Evolutionary conservation across 306 rosid genomes (phyloP).

Genomic region (Comarum palustre): DNA sequence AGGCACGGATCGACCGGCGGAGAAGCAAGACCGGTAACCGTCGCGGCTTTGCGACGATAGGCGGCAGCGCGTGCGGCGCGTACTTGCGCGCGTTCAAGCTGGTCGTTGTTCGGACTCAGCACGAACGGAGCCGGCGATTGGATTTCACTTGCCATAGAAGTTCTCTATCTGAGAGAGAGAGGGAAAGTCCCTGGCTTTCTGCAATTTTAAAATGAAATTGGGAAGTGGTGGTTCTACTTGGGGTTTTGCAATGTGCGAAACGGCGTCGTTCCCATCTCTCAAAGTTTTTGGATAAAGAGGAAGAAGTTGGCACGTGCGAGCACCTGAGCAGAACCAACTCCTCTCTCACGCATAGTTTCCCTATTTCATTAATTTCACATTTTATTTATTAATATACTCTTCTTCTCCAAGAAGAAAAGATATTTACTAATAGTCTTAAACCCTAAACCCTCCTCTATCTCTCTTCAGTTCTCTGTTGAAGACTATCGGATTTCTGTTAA

Average conservation of each 20-base stretch:
- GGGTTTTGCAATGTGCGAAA: not conserved
- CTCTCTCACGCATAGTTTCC: too few relatives aligned
- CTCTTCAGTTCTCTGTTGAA: not conserved
- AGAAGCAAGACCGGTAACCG: not conserved
- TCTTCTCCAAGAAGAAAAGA: too few relatives aligned
- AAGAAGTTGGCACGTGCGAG: too few relatives aligned
- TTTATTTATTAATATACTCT: too few relatives aligned
- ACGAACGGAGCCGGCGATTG: constrained; percentile 69
- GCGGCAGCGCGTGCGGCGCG: constrained; percentile 90
- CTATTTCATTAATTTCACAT: too few relatives aligned
- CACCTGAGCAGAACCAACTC: too few relatives aligned
- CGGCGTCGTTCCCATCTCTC: too few relatives aligned
- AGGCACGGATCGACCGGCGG: constrained; percentile 42
- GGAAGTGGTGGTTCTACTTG: not conserved
- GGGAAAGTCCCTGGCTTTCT: not conserved
- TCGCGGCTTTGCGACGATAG: constrained; percentile 28
- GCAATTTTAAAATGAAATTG: not conserved
- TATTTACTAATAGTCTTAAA: not conserved
- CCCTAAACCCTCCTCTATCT: constrained; percentile 12
- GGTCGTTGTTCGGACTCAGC: constrained; percentile 73
- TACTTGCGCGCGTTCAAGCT: constrained; percentile 84
- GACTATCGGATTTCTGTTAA: constrained; percentile 1
- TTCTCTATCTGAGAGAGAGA: not conserved
- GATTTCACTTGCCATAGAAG: constrained; percentile 46
- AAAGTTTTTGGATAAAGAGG: too few relatives aligned